These are phyloP conservation scores for Metschnikowia orientalis DNA, from an alignment of 805 yeast genomes.

Conservation along the genomic window DNA sequence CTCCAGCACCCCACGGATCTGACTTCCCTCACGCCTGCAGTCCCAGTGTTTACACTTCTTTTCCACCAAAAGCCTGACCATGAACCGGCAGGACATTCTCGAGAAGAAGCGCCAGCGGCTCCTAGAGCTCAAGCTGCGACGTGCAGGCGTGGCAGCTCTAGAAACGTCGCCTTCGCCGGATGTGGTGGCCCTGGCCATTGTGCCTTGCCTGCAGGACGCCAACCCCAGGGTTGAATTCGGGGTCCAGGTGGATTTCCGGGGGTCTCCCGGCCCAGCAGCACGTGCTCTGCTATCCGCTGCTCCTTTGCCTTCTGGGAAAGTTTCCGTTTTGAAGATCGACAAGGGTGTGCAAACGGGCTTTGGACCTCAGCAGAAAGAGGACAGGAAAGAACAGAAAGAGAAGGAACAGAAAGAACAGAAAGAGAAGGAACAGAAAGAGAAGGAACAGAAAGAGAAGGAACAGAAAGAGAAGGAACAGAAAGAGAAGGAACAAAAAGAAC, in stretches of 20 bases:
- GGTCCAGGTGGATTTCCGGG: constrained; percentile 25
- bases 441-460: no score
- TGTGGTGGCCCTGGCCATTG: constrained; percentile 4
- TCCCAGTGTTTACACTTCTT: constrained; percentile 12
- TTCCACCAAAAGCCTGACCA: constrained; percentile 5
- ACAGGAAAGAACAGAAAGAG: no score
- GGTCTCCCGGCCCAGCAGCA: constrained; percentile 1
- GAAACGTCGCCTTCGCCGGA: constrained; percentile 14
- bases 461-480: no score
- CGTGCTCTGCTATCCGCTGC: neutral
- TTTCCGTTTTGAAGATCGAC: constrained; percentile 14
- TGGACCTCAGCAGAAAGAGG: no score
- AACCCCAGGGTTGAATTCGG: constrained; percentile 22
- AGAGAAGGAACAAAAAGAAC: no score
- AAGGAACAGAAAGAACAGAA: no score
- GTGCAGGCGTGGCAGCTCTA: constrained; percentile 14
- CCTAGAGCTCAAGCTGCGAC: constrained; percentile 23
- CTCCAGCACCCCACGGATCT: no score
- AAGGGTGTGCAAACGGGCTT: constrained; percentile 27
- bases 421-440: no score
- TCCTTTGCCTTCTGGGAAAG: neutral
- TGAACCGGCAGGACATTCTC: constrained; percentile 36
- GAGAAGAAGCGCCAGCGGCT: constrained; percentile 39
- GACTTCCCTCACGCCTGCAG: constrained; percentile 10
- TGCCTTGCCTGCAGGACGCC: neutral